A percentile compares a stretch with the other conserved stretches of the same genome.
Evolutionary conservation across 2,329 filamentous ascomycete genomes (phyloP).

Genomic region (Diaporthe caulivora): DNA sequence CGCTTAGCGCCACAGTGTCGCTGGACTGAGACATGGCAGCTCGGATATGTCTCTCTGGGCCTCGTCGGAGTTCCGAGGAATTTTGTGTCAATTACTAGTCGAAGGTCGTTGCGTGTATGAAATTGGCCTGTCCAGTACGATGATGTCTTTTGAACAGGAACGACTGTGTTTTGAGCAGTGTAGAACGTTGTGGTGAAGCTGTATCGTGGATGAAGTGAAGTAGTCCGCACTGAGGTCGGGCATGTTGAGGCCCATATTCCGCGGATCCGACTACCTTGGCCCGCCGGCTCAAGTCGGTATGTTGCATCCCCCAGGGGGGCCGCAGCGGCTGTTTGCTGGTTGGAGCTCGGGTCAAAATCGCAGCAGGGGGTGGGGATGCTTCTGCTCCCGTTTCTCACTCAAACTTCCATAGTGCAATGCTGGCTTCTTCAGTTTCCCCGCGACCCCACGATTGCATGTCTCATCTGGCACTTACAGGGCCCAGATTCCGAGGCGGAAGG

Average conservation of each 20-base stretch:
- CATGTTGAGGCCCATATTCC: background rate
- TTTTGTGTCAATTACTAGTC: background rate
- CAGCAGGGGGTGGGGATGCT: background rate
- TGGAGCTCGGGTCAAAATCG: background rate
- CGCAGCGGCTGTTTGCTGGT: background rate
- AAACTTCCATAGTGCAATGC: background rate
- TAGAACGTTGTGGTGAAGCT: background rate
- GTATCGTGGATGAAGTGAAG: conserved; percentile 1
- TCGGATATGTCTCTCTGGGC: background rate
- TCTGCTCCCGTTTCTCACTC: no score
- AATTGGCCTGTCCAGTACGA: background rate
- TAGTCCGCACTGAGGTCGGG: background rate
- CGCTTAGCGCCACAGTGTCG: conserved; percentile 41
- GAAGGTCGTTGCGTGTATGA: background rate
- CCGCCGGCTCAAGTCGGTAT: conserved; percentile 33
- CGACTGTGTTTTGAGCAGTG: background rate
- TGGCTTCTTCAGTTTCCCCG: background rate
- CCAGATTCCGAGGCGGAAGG: conserved; percentile 16
- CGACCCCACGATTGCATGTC: conserved; percentile 2
- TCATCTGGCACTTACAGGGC: background rate
- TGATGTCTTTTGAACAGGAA: background rate
- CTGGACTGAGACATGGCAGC: conserved; percentile 19
- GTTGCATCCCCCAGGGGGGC: background rate
- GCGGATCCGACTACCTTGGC: conserved; percentile 32
- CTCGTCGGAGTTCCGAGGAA: background rate